Evolutionary conservation across 352 stramenopile genomes (phyloP), one percentile per base, ranked within the genome.

Genomic region (Pythium monospermum): DNA sequence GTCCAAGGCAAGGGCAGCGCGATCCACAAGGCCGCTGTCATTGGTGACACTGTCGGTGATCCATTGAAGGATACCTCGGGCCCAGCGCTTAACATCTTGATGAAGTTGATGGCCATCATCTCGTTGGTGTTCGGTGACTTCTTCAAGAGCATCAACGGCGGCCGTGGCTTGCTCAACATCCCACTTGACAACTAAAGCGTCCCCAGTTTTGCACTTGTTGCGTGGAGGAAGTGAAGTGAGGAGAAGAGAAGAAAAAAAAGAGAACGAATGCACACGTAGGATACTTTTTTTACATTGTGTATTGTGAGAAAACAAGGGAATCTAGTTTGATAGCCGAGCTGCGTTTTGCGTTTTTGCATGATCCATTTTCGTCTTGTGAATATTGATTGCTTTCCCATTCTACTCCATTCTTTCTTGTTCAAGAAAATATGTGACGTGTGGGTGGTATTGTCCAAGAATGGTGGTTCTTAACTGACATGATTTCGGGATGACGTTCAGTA

Each of bases 21-120:
- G 40, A 91, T 88, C 6, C 96, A 99, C 76, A 99, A 99, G 65
- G 95, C 96, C 8, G 95, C 93, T 39, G 85, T 99, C 36, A 98
- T 96, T 32, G 96, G 96, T 31, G 96, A 99, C 66, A 99, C 96
- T 4, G 96, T 99, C 23, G 96, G 96, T 16, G 73, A 98, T 93
- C 86, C 96, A 74, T 80, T 99, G 63, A 99, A 99, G 68, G 96
- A 99, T 69, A 99, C 96, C 15, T 91, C 89, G 27, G 96, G 96
- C 8, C 96, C 96, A n/a, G 75, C 94, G 23, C 78, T 99, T 8
- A 96, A 99, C 70, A 97, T 99, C 35, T 79, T 99, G 44, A 99
- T 99, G 71, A 99, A 99, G 76, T 59, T 99, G 22, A 77, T 99
- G 64, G 96, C 88, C 25, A 98, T 87, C 32, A 97, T 87, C 5